Evolutionary conservation across 768 basidiomycete species (phyloP), one percentile per base, ranked within the genome.

Genomic region (Trametes cingulata): DNA sequence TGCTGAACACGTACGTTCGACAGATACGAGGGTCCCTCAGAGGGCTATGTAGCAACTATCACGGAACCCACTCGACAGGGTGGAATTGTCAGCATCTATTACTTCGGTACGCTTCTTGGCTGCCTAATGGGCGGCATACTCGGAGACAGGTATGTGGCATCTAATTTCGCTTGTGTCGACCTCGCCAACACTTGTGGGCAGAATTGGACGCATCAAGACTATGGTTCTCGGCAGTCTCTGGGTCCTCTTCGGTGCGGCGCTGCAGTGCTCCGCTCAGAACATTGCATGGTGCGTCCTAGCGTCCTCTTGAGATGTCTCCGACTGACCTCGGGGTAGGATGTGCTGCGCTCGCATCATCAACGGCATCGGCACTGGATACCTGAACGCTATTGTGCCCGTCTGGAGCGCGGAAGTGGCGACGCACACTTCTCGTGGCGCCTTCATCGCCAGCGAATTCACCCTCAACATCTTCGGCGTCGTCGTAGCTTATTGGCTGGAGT

Each of bases 61-160:
- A 78, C 78, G 14, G 61, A 77, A 52, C 76, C 78, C 1, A 78
- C 78, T 6, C 67, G 72, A 29, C 77, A 79, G 61, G 78, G 78
- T 15, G 78, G 78, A 6, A 79, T 79, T 48, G 78, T 79, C 62
- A 77, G 76, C 64, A 77, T 78, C 33, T 78, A 80, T 64, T 80
- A 80, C 58, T 68, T 80, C 20, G 78, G 78, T 9, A 78, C 77
- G 7, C 67, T 80, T 0, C 24, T 78, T 14, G 78, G 78, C 35
- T 75, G 73, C 51, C 67, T 78, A 35, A 72, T 78, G 62, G 78
- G 74, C 13, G 78, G 78, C 17, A 65, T 75, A 13, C 69, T 77
- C 29, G 77, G 77, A 14, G 78, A 78, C 61, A 48, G 65, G 70
- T 68, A 45, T 13, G 64, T 55, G 6, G 3, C n/a, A 7, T 10